These are phyloP conservation scores for Panaeolus cyanescens DNA, from an alignment of 768 basidiomycete genomes.

Conservation along the genomic window DNA sequence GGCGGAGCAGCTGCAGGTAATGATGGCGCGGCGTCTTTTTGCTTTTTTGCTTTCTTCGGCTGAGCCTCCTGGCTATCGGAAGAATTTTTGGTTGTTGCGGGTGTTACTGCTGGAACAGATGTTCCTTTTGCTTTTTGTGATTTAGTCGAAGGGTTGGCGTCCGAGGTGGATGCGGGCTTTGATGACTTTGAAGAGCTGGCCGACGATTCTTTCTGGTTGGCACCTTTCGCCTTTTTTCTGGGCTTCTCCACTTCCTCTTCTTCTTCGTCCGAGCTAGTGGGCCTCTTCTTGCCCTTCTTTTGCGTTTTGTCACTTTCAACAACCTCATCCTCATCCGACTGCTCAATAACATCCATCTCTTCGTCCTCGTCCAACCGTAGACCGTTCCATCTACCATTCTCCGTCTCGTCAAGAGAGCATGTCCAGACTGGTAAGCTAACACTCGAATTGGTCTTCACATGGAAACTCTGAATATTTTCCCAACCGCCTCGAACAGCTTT, in stretches of 20 bases:
- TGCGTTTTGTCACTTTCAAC: conserved; percentile 19
- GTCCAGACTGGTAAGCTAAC: conserved; percentile 91
- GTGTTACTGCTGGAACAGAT: conserved; percentile 10
- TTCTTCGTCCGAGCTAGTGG: conserved; percentile 37
- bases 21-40: conserved; percentile 9
- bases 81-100: conserved; percentile 8
- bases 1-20: background rate
- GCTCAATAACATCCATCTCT: conserved; percentile 19
- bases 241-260: conserved; percentile 40
- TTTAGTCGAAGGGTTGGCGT: conserved; percentile 9
- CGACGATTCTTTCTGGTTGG: conserved; percentile 9
- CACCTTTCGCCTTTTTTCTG: conserved; percentile 45
- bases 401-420: conserved; percentile 63
- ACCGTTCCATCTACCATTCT: conserved; percentile 64
- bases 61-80: conserved; percentile 3
- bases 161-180: conserved; percentile 21
- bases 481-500: conserved; percentile 76
- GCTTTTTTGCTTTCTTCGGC: conserved; percentile 22
- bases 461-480: conserved; percentile 87
- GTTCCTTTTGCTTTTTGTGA: conserved; percentile 18
- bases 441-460: conserved; percentile 88
- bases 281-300: conserved; percentile 20
- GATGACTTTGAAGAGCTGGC: conserved; percentile 5
- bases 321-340: conserved; percentile 27
- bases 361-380: conserved; percentile 31